Base-by-base conservation (phyloP, 768 basidiomycete species). In the Leccinum boreale region DNA sequence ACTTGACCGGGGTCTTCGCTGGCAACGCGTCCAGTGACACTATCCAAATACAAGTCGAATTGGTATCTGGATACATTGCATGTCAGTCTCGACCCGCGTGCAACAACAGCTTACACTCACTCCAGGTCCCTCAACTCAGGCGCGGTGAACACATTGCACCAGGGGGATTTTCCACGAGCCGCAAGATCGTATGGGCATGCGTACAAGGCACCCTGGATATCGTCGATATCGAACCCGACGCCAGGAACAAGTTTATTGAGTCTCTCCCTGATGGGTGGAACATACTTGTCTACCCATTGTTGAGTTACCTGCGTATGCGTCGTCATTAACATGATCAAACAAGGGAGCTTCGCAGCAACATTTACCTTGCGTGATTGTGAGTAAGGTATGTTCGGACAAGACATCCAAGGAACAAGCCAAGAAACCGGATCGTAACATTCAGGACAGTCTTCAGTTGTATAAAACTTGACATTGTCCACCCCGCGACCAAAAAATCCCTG, bases 161-260 rank as follows among this genome's bases (percentile, higher is more conserved):
- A 78, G 1, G 78, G 75, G 28, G 78, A 74, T 19, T 49, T 50
- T 19, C 65, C 59, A 52, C 65, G 60, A 19, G 74, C 71, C 3
- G 77, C 77, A 39, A 74, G 65, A 57, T 78, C 77, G 50, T 76
- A 79, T 33, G 76, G 72, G 52, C 76, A 76, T 19, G 76, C 77
- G 52, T 73, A 77, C 51, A 79, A 67, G 53, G 75, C 75, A 28
- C 78, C 78, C 36, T 65, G 75, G 12, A 68, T 62, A 59, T 74
- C 69, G 39, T 70, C 59, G 6, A 60, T 29, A 11, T 70, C 63
- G 28, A 78, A 67, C 35, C 58, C 60, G n/a, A 76, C 65, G 0
- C 65, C 73, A 0, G 75, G 76, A 11, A 78, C 52, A 33, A 70
- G 62, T 33, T 62, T 48, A 58, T 77, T 75, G 49, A 79, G 65